Evolutionary conservation across 768 basidiomycete species (phyloP), one percentile per base, ranked within the genome.

Genomic region (Pulveroboletus sp.): DNA sequence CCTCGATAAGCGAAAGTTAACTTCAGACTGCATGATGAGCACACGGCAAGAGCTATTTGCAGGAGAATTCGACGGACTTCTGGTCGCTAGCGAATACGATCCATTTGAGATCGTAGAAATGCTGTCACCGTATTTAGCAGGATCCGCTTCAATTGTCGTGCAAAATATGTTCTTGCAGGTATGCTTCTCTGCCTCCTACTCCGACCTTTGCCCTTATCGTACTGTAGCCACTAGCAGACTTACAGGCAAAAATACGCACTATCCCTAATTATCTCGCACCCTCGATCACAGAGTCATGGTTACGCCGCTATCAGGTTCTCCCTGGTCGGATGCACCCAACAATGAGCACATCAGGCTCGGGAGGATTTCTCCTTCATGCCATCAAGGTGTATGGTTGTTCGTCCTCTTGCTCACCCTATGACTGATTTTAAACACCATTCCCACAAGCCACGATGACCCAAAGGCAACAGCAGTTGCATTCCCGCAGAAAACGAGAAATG

Each of bases 301-400:
- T 91, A 35, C 81, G 95, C 24, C 79, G 81, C 54, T 99, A 98
- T 71, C 95, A 98, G 72, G 85, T 93, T 14, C 75, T 99, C n/a
- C 96, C 96, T 20, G 95, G 96, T 20, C 79, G 96, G 30, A 95
- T 91, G 34, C 96, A 99, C 71, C 96, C 96, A 4, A 82, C 80
- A 55, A 98, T 99, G 96, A 85, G 76, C 48, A 89, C 83, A 50
- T 86, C 89, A 19, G 91, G 90, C 11, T 84, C 86, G 1, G 94
- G 93, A 13, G 95, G 96, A 0, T 96, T 82, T 69, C 69, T 98
- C 37, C 75, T 97, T 26, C 83, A 89, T 62, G 79, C 84, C 16
- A 85, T 83, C n/a, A 91, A 90, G 79, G 82, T 97, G 87, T 93
- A 73, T 37, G 76, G 49, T 30, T 47, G 1, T 43, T 37, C 43